Evolutionary conservation across 1,284 basidiomycete genomes (phyloP).

Genomic region (Cutaneotrichosporon sp.): DNA sequence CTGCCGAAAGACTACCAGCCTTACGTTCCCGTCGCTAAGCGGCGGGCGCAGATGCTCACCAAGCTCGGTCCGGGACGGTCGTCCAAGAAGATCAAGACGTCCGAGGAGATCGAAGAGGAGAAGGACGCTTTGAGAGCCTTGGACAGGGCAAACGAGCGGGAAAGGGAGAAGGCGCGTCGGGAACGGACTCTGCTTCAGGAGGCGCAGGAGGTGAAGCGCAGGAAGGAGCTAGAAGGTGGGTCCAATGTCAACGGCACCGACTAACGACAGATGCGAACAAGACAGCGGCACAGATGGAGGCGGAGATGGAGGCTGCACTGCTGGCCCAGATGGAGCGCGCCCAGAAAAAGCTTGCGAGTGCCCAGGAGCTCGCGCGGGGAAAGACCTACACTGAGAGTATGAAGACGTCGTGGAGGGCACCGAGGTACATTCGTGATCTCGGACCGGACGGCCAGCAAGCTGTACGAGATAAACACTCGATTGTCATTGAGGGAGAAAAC

Average conservation of each 20-base stretch:
- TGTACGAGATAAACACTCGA: conserved; percentile 84
- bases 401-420: conserved; percentile 84
- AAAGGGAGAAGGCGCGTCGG: conserved; percentile 61
- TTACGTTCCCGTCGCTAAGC: conserved; percentile 35
- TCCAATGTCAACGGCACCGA: no score
- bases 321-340: conserved; percentile 85
- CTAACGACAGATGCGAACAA: conserved; percentile 74
- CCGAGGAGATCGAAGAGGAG: conserved; percentile 9
- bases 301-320: conserved; percentile 85
- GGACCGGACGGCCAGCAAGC: conserved; percentile 64
- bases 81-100: conserved; percentile 11
- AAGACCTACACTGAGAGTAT: conserved; percentile 84
- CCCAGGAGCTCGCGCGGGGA: conserved; percentile 87
- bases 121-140: conserved; percentile 7
- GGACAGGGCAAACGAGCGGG: conserved; percentile 8
- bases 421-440: conserved; percentile 71
- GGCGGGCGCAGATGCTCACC: conserved; percentile 14
- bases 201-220: conserved; percentile 84
- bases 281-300: conserved; percentile 71
- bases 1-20: conserved; percentile 28
- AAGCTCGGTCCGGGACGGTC: conserved; percentile 55
- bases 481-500: conserved; percentile 83
- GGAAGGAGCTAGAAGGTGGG: conserved; percentile 73
- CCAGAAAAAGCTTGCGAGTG: conserved; percentile 79
- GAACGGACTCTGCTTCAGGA: conserved; percentile 81